Evolutionary conservation across 306 rosid genomes (phyloP), one percentile per base, ranked within the genome.

Genomic region (Dalbergia cultrata): DNA sequence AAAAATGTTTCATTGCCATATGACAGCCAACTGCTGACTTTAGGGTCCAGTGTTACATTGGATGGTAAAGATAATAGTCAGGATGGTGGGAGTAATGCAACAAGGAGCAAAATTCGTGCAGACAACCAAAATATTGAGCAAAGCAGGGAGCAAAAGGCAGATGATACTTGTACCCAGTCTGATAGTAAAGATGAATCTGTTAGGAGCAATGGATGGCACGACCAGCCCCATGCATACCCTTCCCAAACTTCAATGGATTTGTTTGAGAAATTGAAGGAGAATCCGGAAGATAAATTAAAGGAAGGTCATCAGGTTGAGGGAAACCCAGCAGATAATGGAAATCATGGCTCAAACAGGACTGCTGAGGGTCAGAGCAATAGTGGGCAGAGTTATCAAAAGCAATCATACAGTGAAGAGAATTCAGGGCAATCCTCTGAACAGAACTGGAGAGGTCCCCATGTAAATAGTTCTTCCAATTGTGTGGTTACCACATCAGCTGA

Each of bases 351-450:
- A 9, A 78, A 61, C 68, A 88, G 70, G 67, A 84, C 75, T 44
- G 54, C 86, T 66, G 90, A 83, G 71, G 88, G 84, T 59, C 95
- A 88, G 79, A 75, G 81, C 78, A 84, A 73, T 57, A 85, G 80
- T 58, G 82, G 81, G 72, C 86, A 85, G 57, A 83, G 79, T 76
- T 78, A 77, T 81, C 90, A 83, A 86, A 90, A 89, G 80, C 92
- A 66, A 72, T 88, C 92, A 11, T 90, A 90, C 61, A 87, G 90
- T 67, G 94, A 94, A 80, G 93, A 87, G 43, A 90, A 88, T 80
- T 87, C 94, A 1, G 83, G 90, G 69, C 93, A 92, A 80, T 90
- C 94, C 76, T 90, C 97, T 63, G 94, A 84, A 33, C 92, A 87
- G 67, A 92, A 84, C 89, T 89, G 88, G 90, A 94, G 74, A 44